Percentiles rank a stretch among this genome's conserved stretches.
These are phyloP conservation scores for Vitis vinifera DNA, from an alignment of 164 flowering plant species.

Conservation along the genomic window DNA sequence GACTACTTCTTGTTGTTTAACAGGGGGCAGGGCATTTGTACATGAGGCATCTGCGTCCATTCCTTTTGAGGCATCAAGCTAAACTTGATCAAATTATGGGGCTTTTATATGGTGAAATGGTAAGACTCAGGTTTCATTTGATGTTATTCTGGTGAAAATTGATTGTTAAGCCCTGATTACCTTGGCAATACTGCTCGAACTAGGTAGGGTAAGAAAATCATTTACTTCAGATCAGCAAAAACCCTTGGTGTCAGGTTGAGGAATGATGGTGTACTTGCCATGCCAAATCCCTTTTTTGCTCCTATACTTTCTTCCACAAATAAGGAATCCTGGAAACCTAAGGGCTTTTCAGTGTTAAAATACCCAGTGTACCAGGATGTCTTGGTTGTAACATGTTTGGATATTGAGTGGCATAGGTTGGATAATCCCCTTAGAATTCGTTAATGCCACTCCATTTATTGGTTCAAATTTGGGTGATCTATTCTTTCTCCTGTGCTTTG, in stretches of 20 bases:
- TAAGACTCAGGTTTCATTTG: slow-evolving; percentile 2
- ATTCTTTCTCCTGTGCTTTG: too few relatives aligned
- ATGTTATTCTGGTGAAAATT: background rate
- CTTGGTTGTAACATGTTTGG: background rate
- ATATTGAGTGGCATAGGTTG: too few relatives aligned
- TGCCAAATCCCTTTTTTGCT: background rate
- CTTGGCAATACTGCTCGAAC: background rate
- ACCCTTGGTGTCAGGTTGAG: background rate
- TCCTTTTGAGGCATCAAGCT: slow-evolving; percentile 33
- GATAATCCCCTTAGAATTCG: background rate
- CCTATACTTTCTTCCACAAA: background rate
- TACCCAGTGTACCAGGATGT: background rate
- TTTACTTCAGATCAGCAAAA: background rate
- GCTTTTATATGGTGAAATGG: slow-evolving; percentile 19
- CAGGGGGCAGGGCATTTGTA: slow-evolving; percentile 28
- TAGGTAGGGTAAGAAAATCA: background rate
- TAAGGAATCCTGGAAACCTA: background rate
- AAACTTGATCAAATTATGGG: slow-evolving; percentile 22
- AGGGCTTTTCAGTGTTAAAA: background rate
- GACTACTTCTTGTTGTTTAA: background rate
- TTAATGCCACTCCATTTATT: too few relatives aligned
- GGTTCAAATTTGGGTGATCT: too few relatives aligned
- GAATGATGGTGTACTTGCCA: background rate
- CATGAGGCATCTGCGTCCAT: slow-evolving; percentile 27
- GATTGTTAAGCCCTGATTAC: background rate